Conservation (phyloP, 2,329 filamentous ascomycete species). For the Colletotrichum lini region DNA sequence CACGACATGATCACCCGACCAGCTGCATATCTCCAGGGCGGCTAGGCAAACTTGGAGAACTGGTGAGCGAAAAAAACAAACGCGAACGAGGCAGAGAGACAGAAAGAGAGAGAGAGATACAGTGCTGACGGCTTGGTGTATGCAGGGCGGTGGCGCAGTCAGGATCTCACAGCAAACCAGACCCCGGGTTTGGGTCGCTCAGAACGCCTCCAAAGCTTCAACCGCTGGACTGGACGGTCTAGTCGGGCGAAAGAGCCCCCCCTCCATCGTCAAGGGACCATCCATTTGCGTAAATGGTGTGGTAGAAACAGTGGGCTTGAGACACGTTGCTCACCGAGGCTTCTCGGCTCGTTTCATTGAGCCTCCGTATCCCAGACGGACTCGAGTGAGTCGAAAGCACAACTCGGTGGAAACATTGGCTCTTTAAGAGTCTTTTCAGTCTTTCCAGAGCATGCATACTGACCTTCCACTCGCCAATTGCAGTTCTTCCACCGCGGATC, state of each 20-base stretch:
- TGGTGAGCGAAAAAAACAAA: not conserved
- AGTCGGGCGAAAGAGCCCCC: slow-evolving; percentile 32
- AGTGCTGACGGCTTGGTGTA: not conserved
- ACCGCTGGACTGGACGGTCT: not conserved
- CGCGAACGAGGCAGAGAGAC: not conserved
- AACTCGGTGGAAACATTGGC: too few relatives aligned
- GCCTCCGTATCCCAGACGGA: too few relatives aligned
- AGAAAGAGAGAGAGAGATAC: too few relatives aligned
- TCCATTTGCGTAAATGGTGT: slow-evolving; percentile 4
- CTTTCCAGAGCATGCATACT: too few relatives aligned
- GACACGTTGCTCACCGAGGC: too few relatives aligned
- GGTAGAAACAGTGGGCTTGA: too few relatives aligned
- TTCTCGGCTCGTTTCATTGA: too few relatives aligned
- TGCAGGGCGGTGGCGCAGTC: slow-evolving; percentile 4
- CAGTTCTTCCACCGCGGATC: not conserved
- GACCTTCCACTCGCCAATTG: not conserved
- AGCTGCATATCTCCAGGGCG: slow-evolving; percentile 17
- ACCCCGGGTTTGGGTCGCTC: not conserved
- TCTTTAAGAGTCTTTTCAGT: too few relatives aligned
- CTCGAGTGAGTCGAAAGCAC: too few relatives aligned
- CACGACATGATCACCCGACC: not conserved
- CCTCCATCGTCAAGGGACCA: not conserved
- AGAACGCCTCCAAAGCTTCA: slow-evolving; percentile 29
- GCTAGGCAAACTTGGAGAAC: slow-evolving; percentile 15
- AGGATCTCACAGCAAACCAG: not conserved